Evolutionary conservation across 2,329 filamentous ascomycete species (phyloP).

Genomic region (Stachybotrys chlorohalonatus): DNA sequence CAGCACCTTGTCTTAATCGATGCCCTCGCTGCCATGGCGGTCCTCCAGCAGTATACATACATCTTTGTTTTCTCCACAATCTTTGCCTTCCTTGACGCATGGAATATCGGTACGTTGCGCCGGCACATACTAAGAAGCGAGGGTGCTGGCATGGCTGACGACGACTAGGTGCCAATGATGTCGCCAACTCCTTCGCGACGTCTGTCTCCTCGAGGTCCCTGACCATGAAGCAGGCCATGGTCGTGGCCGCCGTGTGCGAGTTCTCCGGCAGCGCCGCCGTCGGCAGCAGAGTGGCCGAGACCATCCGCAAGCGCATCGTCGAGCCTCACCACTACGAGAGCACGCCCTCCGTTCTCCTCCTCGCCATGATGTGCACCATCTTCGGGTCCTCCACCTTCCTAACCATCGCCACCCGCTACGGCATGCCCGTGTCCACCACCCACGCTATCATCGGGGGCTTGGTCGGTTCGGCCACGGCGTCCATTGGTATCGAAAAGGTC

Average conservation of each 20-base stretch:
- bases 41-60: slow-evolving; percentile 42
- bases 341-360: slow-evolving; percentile 37
- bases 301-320: slow-evolving; percentile 38
- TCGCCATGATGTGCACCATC: slow-evolving; percentile 46
- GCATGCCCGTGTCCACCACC: slow-evolving; percentile 45
- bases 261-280: slow-evolving; percentile 33
- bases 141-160: too few relatives aligned
- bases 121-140: not conserved
- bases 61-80: slow-evolving; percentile 46
- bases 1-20: not conserved
- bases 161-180: slow-evolving; percentile 36
- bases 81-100: slow-evolving; percentile 49
- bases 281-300: slow-evolving; percentile 28
- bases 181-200: slow-evolving; percentile 38
- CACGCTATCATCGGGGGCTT: slow-evolving; percentile 39
- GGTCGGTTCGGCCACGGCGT: slow-evolving; percentile 25
- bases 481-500: slow-evolving; percentile 23
- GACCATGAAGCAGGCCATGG: slow-evolving; percentile 36
- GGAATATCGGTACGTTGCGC: slow-evolving; percentile 41
- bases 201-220: slow-evolving; percentile 36
- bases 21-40: slow-evolving; percentile 16
- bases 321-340: slow-evolving; percentile 30
- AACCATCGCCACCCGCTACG: slow-evolving; percentile 39
- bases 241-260: slow-evolving; percentile 32
- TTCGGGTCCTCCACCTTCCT: slow-evolving; percentile 42